Conservation (phyloP, 2,329 filamentous ascomycete species). For the Pseudopithomyces chartarum region DNA sequence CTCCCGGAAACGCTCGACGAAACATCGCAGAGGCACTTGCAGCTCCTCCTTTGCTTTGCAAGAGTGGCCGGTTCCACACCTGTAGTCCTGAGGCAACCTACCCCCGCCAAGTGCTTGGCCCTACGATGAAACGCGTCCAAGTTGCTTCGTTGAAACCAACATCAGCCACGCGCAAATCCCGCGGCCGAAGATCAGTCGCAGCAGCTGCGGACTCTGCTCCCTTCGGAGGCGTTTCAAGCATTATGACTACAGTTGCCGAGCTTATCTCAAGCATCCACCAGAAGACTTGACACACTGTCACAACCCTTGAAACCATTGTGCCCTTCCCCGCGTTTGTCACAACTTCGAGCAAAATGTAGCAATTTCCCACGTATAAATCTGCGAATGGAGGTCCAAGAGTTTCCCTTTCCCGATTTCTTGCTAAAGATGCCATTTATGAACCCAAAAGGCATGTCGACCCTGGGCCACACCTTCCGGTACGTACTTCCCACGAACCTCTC, state of each 20-base stretch:
- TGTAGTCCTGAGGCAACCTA: conserved; percentile 15
- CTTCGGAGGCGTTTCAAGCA: conserved; percentile 8
- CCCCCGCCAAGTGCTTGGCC: conserved; percentile 14
- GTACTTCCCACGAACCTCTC: neutral
- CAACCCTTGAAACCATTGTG: conserved; percentile 15
- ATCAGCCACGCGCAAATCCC: conserved; percentile 6
- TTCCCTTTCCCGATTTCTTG: conserved; percentile 30
- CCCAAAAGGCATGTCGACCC: conserved; percentile 34
- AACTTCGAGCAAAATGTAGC: conserved; percentile 7
- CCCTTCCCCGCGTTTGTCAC: conserved; percentile 6
- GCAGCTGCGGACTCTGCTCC: neutral
- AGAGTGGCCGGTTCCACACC: conserved; percentile 2
- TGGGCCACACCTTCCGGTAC: conserved; percentile 43
- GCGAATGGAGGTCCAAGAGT: conserved; percentile 28
- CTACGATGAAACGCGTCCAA: conserved; percentile 10
- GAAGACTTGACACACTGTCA: conserved; percentile 16
- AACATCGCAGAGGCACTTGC: neutral
- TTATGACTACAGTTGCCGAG: conserved; percentile 12
- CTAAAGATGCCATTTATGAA: conserved; percentile 46
- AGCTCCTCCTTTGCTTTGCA: neutral
- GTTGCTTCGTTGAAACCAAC: conserved; percentile 15
- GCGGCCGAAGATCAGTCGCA: conserved; percentile 3
- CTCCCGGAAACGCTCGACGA: neutral
- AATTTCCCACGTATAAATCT: neutral
- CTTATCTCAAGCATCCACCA: conserved; percentile 14